Base-by-base conservation (phyloP, 116 monocot species). In the Dioscorea cayenensis region DNA sequence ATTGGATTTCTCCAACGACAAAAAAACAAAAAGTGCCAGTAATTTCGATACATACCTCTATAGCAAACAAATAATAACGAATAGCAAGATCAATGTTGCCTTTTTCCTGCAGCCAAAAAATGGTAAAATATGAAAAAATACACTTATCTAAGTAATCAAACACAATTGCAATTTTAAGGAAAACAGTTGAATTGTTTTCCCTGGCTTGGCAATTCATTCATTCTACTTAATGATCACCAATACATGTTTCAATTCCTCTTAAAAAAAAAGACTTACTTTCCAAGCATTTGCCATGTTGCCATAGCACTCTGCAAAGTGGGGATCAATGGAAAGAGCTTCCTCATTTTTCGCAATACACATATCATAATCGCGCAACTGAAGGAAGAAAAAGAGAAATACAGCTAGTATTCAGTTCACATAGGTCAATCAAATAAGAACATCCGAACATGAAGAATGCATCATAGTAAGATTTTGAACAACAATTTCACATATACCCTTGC, bases 271-370 rank as follows among this genome's bases (percentile, higher is more conserved):
- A 28, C 19, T 66, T 80, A 95, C 95, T 92, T 95, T 95, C 92
- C 86, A 92, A 49, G 95, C 95, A 92, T 95, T 95, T 64, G 95
- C 95, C 95, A 95, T 95, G 76, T 95, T 95, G 7, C 95, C 95
- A 77, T 89, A 95, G 70, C 92, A 95, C 73, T 95, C 95, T 6
- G 92, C 92, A 75, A 95, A 92, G 51, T 84, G 79, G 5, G 89
- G 89, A 63, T 95, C 78, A 68, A 95, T 81, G 1, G 81, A 81
- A 76, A 95, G 84, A 60, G 95, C 95, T 81, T 95, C 95, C 72
- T 92, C 87, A 74, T 95, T 95, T 64, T 78, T 91, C 72, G 83
- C 79, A 73, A 95, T 95, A 76, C 95, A 95, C 87, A 85, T 92
- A 27, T 95, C 95, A 84, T 77, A 95, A 76, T 95, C 84, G 75